These are phyloP conservation scores for Biscogniauxia mediterranea DNA, from an alignment of 2,329 filamentous ascomycete genomes.

Conservation along the genomic window DNA sequence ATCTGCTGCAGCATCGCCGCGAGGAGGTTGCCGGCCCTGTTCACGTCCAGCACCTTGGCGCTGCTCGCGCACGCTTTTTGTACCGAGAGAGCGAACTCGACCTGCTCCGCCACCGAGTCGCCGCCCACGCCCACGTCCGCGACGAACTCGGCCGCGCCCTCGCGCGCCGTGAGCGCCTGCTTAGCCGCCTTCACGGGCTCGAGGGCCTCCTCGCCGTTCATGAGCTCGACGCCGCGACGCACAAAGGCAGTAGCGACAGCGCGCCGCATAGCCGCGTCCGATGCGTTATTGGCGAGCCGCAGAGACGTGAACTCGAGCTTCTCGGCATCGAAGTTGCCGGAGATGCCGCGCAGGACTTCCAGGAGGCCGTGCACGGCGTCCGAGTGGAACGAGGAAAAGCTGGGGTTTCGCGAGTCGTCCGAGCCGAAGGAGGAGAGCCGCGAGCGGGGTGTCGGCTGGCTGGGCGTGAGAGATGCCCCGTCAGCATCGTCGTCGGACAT, in stretches of 20 bases:
- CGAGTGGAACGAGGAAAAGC: slow-evolving; percentile 67
- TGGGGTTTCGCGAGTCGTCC: slow-evolving; percentile 63
- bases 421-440: slow-evolving; percentile 72
- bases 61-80: slow-evolving; percentile 74
- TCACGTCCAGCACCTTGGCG: slow-evolving; percentile 54
- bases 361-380: slow-evolving; percentile 86
- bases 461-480: slow-evolving; percentile 51
- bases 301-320: slow-evolving; percentile 91
- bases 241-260: slow-evolving; percentile 85
- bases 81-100: slow-evolving; percentile 78
- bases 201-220: slow-evolving; percentile 48
- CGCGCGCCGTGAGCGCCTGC: slow-evolving; percentile 53
- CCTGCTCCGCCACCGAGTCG: slow-evolving; percentile 72
- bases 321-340: slow-evolving; percentile 74
- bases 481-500: slow-evolving; percentile 64
- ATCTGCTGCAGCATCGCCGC: slow-evolving; percentile 79
- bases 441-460: slow-evolving; percentile 63
- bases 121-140: slow-evolving; percentile 60
- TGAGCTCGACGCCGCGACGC: slow-evolving; percentile 72
- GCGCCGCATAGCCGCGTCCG: slow-evolving; percentile 81
- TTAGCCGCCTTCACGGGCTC: slow-evolving; percentile 65
- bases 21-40: slow-evolving; percentile 60
- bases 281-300: slow-evolving; percentile 87
- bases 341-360: slow-evolving; percentile 75
- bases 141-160: slow-evolving; percentile 55